Evolutionary conservation across 73 alveolate genomes (phyloP).

Genomic region (Paramecium biaurelia): DNA sequence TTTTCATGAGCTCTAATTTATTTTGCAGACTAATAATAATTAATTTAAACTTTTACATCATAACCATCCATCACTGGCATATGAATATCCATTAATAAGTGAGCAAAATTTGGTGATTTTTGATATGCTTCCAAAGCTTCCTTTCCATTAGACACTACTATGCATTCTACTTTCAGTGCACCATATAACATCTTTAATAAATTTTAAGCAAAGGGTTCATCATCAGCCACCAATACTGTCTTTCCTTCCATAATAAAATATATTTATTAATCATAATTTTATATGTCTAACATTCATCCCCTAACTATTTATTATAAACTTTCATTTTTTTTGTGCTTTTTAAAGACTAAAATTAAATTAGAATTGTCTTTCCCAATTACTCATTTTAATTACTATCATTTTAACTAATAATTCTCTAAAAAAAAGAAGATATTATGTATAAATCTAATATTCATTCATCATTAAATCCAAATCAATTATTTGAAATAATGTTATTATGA

Average conservation of each 20-base stretch:
- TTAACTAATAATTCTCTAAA: no score
- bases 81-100: slow-evolving; percentile 18
- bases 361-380: not conserved
- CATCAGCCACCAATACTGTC: slow-evolving; percentile 38
- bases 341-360: not conserved
- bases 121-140: slow-evolving; percentile 30
- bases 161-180: slow-evolving; percentile 8
- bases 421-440: no score
- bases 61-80: slow-evolving; percentile 48
- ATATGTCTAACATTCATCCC: not conserved
- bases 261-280: not conserved
- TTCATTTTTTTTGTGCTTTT: not conserved
- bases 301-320: no score
- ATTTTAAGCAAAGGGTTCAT: not conserved
- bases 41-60: not conserved
- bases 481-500: no score
- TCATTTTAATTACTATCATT: not conserved
- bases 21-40: slow-evolving; percentile 2
- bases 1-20: slow-evolving; percentile 41
- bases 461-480: no score
- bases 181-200: not conserved
- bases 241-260: slow-evolving; percentile 37
- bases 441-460: no score
- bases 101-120: not conserved
- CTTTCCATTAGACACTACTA: slow-evolving; percentile 21